phyloP scores from a whole-genome alignment of 2,329 filamentous ascomycete genomes.

The Aschersonia sp. region DNA sequence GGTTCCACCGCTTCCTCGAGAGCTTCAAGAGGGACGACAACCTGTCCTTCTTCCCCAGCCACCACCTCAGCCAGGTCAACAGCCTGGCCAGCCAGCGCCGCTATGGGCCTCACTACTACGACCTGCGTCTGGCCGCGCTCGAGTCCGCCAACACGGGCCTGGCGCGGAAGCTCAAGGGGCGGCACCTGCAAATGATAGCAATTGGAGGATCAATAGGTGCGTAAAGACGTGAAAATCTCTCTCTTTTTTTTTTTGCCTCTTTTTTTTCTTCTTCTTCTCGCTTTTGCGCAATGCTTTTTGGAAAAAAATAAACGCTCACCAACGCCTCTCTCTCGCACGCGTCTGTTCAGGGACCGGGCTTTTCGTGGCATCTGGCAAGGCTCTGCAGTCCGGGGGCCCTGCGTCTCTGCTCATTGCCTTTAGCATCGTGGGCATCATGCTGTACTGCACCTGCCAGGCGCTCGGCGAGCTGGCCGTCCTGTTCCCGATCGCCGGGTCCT shows the following conservation, averaged over 20 bases:
- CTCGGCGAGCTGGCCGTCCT: slow-evolving; percentile 83
- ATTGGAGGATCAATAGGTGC: slow-evolving; percentile 80
- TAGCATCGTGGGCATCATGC: slow-evolving; percentile 65
- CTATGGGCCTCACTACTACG: slow-evolving; percentile 34
- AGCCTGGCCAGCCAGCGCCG: slow-evolving; percentile 4
- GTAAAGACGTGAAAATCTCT: slow-evolving; percentile 2
- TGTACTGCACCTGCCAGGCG: slow-evolving; percentile 85
- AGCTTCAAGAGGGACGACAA: slow-evolving; percentile 48
- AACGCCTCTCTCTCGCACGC: background rate
- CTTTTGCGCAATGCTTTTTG: too few relatives aligned
- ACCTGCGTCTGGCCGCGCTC: slow-evolving; percentile 44
- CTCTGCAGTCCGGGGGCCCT: slow-evolving; percentile 59
- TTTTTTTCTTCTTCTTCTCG: background rate
- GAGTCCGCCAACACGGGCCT: slow-evolving; percentile 66
- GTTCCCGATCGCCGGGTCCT: slow-evolving; percentile 84
- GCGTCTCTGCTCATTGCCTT: slow-evolving; percentile 70
- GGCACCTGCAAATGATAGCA: slow-evolving; percentile 95
- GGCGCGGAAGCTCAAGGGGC: slow-evolving; percentile 61
- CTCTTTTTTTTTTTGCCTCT: background rate
- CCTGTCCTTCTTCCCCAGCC: slow-evolving; percentile 30
- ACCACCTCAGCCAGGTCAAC: slow-evolving; percentile 22
- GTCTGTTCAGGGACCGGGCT: slow-evolving; percentile 43
- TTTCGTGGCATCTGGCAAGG: slow-evolving; percentile 69
- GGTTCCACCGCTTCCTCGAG: slow-evolving; percentile 35
- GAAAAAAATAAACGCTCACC: too few relatives aligned